Evolutionary conservation across 257 asterid genomes (phyloP), one percentile per base, ranked within the genome.

Genomic region (Mitragyna speciosa): DNA sequence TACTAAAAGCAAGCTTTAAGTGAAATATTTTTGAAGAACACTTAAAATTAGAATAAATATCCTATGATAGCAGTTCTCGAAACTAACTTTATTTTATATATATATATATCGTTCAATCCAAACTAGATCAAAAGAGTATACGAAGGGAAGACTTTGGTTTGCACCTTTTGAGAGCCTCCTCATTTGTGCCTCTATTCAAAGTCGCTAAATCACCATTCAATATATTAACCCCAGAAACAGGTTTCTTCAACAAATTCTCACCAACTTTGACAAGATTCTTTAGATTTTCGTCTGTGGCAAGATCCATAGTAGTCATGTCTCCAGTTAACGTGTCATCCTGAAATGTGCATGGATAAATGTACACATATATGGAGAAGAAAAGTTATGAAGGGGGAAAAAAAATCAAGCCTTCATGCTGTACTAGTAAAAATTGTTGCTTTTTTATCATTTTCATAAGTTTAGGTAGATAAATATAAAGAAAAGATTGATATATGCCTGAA

Each of bases 141-240:
- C 39, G 4, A n/a, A 59, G 14, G 24, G 66, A 4, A n/a, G 11
- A 31, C 11, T 2, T 36, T 22, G 65, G 65, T n/a, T n/a, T 36
- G 16, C 16, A 67, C 72, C 72, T 67, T 31, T 14, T 67, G 72
- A 67, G 72, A 36, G 72, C 72, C 72, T 5, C 72, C 47, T 67
- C 72, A 36, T 67, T 67, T 30, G 47, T 67, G 10, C 47, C 72
- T 12, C 33, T 67, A 17, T 30, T 15, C 10, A 31, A 33, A 31
- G 47, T 12, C 43, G 14, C 5, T 6, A 31, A 36, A 67, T 0
- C 7, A 61, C 68, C 68, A 61, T 33, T 61, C 68, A n/a, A 36
- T 36, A 61, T n/a, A 61, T 61, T 61, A 61, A 61, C 33, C 36
- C 68, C 26, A 16, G 72, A 67, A 67, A 30, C 72, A 31, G 72